Base-by-base conservation (phyloP, 2,329 filamentous ascomycete species). In the Eutypa lata region DNA sequence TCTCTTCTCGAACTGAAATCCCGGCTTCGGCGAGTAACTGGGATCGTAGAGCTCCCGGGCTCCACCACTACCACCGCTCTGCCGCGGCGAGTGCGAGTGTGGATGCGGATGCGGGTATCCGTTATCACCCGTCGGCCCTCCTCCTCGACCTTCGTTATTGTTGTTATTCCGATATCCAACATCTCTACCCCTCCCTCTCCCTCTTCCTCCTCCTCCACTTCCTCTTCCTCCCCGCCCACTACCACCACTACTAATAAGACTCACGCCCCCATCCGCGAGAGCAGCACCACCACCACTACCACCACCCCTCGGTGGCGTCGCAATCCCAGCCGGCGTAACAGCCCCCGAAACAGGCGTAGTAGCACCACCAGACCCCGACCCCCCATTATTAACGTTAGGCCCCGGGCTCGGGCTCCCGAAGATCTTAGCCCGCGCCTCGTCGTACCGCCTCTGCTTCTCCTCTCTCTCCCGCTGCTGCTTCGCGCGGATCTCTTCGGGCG, bases 361-460 rank as follows among this genome's bases (percentile, higher is more conserved):
- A n/a, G n/a, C n/a, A n/a, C n/a, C n/a, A n/a, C 84, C 82, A 0
- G 86, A 80, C 10, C 58, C 61, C 2, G 35, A 14, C 6, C 75
- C 75, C 8, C n/a, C n/a, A n/a, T n/a, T n/a, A n/a, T n/a, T n/a
- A n/a, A n/a, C n/a, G n/a, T n/a, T n/a, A n/a, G 75, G 71, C 31
- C 70, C 74, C 10, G 75, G 73, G 33, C 19, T 56, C 28, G 43
- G 46, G 18, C 53, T 61, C 19, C 91, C 91, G 70, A 97, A 93
- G 51, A 97, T 87, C 68, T 91, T 88, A 62, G 93, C 90, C 28
- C 93, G 82, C 6, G 87, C 90, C 73, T 96, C 91, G 56, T 95
- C 89, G 68, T 97, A 97, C 55, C 89, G 88, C 52, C 86, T 86
- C 74, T 96, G 89, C 75, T 94, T 96, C 73, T 96, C 91, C 66